Evolutionary conservation across 768 basidiomycete species (phyloP).

Genomic region (Suillus spraguei): DNA sequence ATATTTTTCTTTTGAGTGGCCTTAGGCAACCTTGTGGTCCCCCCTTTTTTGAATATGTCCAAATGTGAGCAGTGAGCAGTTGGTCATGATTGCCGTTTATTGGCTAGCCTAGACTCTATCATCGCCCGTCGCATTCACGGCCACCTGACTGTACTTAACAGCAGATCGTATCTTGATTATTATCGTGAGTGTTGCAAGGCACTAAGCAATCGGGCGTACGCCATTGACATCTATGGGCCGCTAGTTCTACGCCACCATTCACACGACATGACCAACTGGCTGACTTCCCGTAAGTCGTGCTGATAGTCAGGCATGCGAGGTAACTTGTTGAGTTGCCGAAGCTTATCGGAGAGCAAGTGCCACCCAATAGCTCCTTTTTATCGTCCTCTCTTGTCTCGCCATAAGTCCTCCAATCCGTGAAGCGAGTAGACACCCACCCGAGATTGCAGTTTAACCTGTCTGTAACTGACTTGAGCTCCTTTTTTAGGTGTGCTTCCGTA

Average conservation of each 20-base stretch:
- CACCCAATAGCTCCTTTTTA: too few relatives aligned
- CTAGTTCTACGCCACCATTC: constrained; percentile 1
- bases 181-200: constrained; percentile 7
- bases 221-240: neutral
- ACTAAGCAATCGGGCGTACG: neutral
- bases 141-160: neutral
- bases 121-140: neutral
- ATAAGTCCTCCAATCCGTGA: neutral
- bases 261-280: neutral
- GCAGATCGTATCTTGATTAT: constrained; percentile 1
- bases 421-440: neutral
- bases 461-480: neutral
- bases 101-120: neutral
- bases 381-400: neutral
- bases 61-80: neutral
- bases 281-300: neutral
- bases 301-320: neutral
- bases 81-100: neutral
- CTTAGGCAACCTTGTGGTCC: neutral
- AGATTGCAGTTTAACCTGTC: neutral
- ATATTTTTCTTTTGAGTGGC: neutral
- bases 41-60: neutral
- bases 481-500: neutral
- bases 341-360: neutral
- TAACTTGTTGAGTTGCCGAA: neutral